Evolutionary conservation across 345 rosid genomes (phyloP), one percentile per base, ranked within the genome.

Genomic region (Salix caprea): DNA sequence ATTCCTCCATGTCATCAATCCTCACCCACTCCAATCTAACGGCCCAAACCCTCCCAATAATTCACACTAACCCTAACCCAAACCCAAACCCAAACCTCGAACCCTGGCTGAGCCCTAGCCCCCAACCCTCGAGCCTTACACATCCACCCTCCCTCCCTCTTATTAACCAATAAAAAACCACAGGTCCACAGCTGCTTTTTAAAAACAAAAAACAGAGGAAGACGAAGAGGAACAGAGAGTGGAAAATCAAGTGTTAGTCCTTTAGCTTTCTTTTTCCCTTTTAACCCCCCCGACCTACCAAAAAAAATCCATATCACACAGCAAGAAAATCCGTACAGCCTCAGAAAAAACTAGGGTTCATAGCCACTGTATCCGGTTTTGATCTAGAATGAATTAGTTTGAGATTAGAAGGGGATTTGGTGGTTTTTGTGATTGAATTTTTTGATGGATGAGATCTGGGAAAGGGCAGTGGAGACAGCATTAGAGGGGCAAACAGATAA

Each of bases 361-460:
- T 67, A 39, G 30, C 61, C 28, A 11, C 67, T 28, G 46, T 42
- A 54, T 28, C 32, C 2, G 26, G 8, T 42, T 54, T 76, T 42
- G 62, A 58, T 58, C 62, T n/a, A 58, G 26, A 58, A 58, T 58
- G 62, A 58, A n/a, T 3, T 58, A 23, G 11, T 40, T 40, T 58
- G 62, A n/a, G 14, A 58, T 58, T 58, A 58, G 23, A 8, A 9
- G 28, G 4, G 23, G 60, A 54, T 58, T 58, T 23, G 28, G 62
- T n/a, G 28, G 23, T 58, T 58, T 9, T 60, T 73, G 67, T 70
- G 7, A 15, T 70, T 11, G 30, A 70, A n/a, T 34, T 15, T 32
- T 62, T 64, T 65, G 71, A 88, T 92, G 97, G 97, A 89, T 70
- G 94, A 92, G 91, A 89, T 88, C 81, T 92, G 97, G 97, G 91